phyloP scores from a whole-genome alignment of 345 rosid species.

The Punica granatum region DNA sequence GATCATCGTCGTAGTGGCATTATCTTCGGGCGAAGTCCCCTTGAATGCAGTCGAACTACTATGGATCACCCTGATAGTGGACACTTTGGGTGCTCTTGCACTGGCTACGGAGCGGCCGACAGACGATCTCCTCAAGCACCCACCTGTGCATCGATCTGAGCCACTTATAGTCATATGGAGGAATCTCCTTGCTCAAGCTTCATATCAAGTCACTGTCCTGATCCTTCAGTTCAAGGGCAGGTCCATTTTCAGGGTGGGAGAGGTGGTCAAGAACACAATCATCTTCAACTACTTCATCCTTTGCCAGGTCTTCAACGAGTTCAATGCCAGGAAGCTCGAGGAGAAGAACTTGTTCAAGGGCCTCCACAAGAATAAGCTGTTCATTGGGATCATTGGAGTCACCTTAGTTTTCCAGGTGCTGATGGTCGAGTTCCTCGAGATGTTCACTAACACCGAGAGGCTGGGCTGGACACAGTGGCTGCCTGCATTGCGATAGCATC shows the following conservation, averaged over 20 bases:
- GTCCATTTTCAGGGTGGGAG: no score
- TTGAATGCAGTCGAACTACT: conserved; percentile 89
- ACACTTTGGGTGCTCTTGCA: conserved; percentile 97
- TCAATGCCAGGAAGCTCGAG: no score
- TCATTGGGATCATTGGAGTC: no score
- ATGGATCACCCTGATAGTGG: conserved; percentile 98
- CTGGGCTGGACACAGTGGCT: no score
- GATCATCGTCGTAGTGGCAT: conserved; percentile 86
- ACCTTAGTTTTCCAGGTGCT: conserved; percentile 69
- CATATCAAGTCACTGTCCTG: conserved; percentile 66
- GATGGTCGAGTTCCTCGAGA: conserved; percentile 45
- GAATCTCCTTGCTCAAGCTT: conserved; percentile 73
- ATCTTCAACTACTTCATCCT: no score
- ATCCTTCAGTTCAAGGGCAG: no score
- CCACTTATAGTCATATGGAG: no score
- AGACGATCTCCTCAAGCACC: conserved; percentile 75
- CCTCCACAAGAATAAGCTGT: no score
- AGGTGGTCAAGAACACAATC: no score
- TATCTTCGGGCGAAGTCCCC: conserved; percentile 91
- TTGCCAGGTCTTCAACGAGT: no score
- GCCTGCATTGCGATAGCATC: conserved; percentile 61
- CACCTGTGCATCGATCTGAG: conserved; percentile 89
- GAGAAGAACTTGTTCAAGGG: no score
- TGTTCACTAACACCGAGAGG: conserved; percentile 35
- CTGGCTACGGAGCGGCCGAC: conserved; percentile 98